Evolutionary conservation across 768 basidiomycete genomes (phyloP).

Genomic region (Lactarius akahatsu): DNA sequence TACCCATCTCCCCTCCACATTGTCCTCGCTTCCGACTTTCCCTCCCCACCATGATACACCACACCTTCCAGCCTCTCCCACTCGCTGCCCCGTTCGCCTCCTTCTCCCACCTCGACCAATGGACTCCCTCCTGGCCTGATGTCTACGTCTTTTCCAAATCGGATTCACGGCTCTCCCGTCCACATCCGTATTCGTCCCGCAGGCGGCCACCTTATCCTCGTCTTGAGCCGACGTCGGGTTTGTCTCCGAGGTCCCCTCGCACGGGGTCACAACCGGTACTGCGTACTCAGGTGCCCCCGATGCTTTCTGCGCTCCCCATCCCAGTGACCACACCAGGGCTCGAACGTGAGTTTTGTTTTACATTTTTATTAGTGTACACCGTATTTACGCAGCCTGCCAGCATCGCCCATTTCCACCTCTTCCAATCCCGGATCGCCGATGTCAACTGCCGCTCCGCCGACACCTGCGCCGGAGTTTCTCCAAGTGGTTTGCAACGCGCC

Average conservation of each 20-base stretch:
- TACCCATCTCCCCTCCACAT: conserved; percentile 26
- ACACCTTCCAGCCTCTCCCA: conserved; percentile 28
- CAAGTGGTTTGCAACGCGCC: conserved; percentile 65
- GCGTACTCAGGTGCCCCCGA: conserved; percentile 7
- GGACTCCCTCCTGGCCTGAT: conserved; percentile 16
- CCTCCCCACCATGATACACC: conserved; percentile 32
- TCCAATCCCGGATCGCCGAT: conserved; percentile 36
- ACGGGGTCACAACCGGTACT: conserved; percentile 9
- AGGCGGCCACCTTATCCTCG: conserved; percentile 1
- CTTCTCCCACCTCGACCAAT: conserved; percentile 31
- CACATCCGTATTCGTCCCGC: conserved; percentile 7
- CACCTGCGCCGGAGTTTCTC: conserved; percentile 35
- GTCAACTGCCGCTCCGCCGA: conserved; percentile 33
- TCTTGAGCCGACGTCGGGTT: not conserved
- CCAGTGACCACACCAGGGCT: conserved; percentile 16
- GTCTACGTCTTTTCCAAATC: conserved; percentile 17
- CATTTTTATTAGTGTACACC: not conserved
- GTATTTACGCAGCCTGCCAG: conserved; percentile 15
- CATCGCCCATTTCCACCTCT: conserved; percentile 49
- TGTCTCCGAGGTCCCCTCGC: conserved; percentile 4
- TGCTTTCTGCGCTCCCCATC: conserved; percentile 13
- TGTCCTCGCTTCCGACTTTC: conserved; percentile 18
- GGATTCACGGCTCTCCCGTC: conserved; percentile 17
- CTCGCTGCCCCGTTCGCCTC: conserved; percentile 21
- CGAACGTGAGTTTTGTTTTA: conserved; percentile 31